phyloP scores from a whole-genome alignment of 441 rosid genomes.

The Aquilaria agallochum region DNA sequence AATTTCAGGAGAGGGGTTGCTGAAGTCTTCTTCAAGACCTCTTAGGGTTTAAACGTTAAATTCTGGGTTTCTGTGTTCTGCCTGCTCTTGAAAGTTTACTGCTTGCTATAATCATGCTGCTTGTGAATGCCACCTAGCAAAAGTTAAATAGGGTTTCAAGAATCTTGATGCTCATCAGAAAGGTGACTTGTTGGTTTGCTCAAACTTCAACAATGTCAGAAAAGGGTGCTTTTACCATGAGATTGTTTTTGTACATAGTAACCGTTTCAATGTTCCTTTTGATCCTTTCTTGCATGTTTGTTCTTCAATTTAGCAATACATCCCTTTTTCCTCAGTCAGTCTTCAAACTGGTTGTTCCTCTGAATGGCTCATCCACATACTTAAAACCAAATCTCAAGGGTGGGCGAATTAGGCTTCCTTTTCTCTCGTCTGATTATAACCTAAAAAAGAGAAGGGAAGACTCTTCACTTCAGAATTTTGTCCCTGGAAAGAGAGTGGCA shows the following conservation, averaged over 20 bases:
- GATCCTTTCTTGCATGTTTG: slow-evolving; percentile 52
- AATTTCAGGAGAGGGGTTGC: not conserved
- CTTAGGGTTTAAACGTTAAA: slow-evolving; percentile 6
- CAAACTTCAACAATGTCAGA: slow-evolving; percentile 50
- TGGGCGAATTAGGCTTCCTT: slow-evolving; percentile 27
- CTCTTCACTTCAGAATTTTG: slow-evolving; percentile 14
- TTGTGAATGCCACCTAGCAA: slow-evolving; percentile 5
- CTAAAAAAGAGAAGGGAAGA: slow-evolving; percentile 13
- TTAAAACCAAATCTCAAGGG: slow-evolving; percentile 27
- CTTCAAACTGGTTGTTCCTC: slow-evolving; percentile 50
- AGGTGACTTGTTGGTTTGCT: not conserved
- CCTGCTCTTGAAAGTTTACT: slow-evolving; percentile 1
- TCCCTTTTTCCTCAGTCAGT: slow-evolving; percentile 52
- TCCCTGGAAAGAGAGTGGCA: slow-evolving; percentile 10
- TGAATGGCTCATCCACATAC: slow-evolving; percentile 51
- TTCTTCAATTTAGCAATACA: slow-evolving; percentile 51
- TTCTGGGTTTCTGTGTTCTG: slow-evolving; percentile 10
- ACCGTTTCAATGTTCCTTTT: slow-evolving; percentile 57
- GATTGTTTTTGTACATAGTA: slow-evolving; percentile 57
- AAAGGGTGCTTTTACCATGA: slow-evolving; percentile 53
- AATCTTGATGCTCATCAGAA: not conserved
- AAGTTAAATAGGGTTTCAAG: not conserved
- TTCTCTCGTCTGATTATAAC: slow-evolving; percentile 26
- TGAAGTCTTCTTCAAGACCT: not conserved
- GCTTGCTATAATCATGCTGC: not conserved